phyloP scores from a whole-genome alignment of 495 filamentous ascomycete species.

The Daldinia grandis region DNA sequence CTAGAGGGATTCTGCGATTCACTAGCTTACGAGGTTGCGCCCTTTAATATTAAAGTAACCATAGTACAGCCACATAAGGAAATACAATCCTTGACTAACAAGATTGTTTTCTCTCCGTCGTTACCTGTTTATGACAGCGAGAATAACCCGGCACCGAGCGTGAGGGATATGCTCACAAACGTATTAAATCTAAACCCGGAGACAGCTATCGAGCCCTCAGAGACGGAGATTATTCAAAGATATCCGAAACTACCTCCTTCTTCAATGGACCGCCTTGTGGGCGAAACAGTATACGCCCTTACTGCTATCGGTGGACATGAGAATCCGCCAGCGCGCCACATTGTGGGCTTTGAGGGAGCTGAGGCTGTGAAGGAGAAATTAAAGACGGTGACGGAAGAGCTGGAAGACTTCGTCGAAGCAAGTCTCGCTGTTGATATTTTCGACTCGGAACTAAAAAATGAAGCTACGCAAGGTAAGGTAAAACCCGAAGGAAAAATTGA shows the following conservation, averaged over 20 bases:
- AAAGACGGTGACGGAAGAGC: slow-evolving; percentile 93
- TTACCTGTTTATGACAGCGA: slow-evolving; percentile 75
- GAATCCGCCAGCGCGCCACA: slow-evolving; percentile 93
- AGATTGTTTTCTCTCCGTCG: slow-evolving; percentile 81
- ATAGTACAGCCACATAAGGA: slow-evolving; percentile 90
- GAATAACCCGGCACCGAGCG: slow-evolving; percentile 78
- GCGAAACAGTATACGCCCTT: slow-evolving; percentile 91
- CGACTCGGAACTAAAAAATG: slow-evolving; percentile 58
- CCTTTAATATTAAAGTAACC: slow-evolving; percentile 95
- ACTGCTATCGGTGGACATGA: slow-evolving; percentile 92
- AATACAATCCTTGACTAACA: slow-evolving; percentile 83
- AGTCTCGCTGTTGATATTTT: slow-evolving; percentile 85
- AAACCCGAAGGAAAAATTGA: slow-evolving; percentile 34
- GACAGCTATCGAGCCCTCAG: slow-evolving; percentile 56
- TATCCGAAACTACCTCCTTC: slow-evolving; percentile 74
- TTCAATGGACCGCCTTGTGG: slow-evolving; percentile 73
- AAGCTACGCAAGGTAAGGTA: slow-evolving; percentile 52
- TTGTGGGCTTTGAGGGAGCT: slow-evolving; percentile 90
- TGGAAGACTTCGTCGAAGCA: slow-evolving; percentile 94
- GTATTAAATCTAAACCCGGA: slow-evolving; percentile 68
- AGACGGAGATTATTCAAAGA: slow-evolving; percentile 68
- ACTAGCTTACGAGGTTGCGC: slow-evolving; percentile 94
- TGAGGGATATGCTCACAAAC: slow-evolving; percentile 80
- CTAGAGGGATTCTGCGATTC: slow-evolving; percentile 98
- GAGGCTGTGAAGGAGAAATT: slow-evolving; percentile 93